Conservation (phyloP, 139 green algal genomes). For the Desmodesmus armatus region DNA sequence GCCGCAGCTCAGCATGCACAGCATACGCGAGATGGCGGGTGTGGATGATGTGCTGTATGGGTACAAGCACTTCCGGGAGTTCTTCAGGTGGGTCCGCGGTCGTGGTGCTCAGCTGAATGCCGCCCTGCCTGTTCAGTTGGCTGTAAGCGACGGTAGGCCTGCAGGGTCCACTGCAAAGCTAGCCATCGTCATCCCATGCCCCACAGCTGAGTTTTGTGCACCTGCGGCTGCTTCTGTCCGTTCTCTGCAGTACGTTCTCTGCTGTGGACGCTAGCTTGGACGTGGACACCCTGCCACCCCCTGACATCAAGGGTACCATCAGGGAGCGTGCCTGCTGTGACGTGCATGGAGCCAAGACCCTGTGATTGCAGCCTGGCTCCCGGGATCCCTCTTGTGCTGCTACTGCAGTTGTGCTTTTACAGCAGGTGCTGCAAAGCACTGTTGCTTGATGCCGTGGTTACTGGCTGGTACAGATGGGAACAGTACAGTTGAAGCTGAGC, state of each 20-base stretch:
- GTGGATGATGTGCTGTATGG: conserved; percentile 75
- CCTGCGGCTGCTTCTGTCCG: neutral
- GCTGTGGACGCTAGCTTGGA: conserved; percentile 69
- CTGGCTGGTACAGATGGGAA: neutral
- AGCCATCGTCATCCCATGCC: too few species aligned
- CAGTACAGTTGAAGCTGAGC: too few species aligned
- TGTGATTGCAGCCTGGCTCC: neutral
- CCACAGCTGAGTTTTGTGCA: too few species aligned
- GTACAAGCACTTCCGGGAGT: conserved; percentile 81
- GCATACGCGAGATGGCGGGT: conserved; percentile 87
- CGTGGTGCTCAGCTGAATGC: too few species aligned
- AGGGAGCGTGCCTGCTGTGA: conserved; percentile 59
- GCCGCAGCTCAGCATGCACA: conserved; percentile 83
- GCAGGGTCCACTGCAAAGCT: too few species aligned
- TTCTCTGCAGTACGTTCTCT: conserved; percentile 52
- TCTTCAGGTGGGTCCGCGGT: conserved; percentile 67
- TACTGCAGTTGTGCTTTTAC: neutral
- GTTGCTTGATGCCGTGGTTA: neutral
- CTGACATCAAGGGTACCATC: conserved; percentile 72
- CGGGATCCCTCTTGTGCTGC: neutral
- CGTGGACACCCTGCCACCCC: conserved; percentile 72
- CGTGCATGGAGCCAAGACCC: too few species aligned
- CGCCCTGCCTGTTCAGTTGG: too few species aligned
- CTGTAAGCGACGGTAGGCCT: too few species aligned
- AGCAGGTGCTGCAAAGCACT: neutral